Conservation (phyloP, 2,329 filamentous ascomycete genomes). For the Aphanocladium album region DNA sequence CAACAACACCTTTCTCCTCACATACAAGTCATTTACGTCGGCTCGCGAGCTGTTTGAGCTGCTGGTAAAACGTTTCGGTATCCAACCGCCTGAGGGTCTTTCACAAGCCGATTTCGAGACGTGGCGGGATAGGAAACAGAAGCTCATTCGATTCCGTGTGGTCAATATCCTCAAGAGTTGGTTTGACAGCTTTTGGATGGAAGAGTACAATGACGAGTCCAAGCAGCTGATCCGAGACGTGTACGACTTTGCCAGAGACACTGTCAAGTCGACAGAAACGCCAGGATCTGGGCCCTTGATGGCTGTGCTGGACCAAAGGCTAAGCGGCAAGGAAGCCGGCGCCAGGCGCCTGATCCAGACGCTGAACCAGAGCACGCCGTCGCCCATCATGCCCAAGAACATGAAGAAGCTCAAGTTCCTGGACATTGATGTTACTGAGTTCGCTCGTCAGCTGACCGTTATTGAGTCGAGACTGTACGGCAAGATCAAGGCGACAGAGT, state of each 20-base stretch:
- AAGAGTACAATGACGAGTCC: conserved; percentile 78
- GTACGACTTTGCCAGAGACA: conserved; percentile 85
- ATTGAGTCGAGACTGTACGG: conserved; percentile 93
- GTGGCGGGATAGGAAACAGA: conserved; percentile 94
- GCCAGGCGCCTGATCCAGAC: conserved; percentile 84
- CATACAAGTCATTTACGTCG: conserved; percentile 90
- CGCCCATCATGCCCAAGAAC: conserved; percentile 93
- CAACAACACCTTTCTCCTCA: conserved; percentile 96
- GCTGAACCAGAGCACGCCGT: conserved; percentile 72
- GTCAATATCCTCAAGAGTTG: conserved; percentile 98
- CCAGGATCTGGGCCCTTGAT: conserved; percentile 81
- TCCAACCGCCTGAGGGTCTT: conserved; percentile 84
- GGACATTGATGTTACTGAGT: conserved; percentile 92
- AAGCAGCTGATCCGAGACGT: conserved; percentile 83
- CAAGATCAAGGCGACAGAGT: conserved; percentile 94
- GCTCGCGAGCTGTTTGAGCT: conserved; percentile 89
- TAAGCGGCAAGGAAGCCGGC: conserved; percentile 81
- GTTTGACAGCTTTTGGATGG: conserved; percentile 99
- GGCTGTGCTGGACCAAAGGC: conserved; percentile 80
- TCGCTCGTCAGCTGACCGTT: conserved; percentile 95
- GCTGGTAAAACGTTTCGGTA: conserved; percentile 83
- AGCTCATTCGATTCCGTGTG: conserved; percentile 89
- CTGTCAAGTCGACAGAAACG: conserved; percentile 88
- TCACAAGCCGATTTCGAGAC: conserved; percentile 69
- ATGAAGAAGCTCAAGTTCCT: conserved; percentile 99